Conservation (phyloP, 306 rosid genomes). For the Rosa multiflora region DNA sequence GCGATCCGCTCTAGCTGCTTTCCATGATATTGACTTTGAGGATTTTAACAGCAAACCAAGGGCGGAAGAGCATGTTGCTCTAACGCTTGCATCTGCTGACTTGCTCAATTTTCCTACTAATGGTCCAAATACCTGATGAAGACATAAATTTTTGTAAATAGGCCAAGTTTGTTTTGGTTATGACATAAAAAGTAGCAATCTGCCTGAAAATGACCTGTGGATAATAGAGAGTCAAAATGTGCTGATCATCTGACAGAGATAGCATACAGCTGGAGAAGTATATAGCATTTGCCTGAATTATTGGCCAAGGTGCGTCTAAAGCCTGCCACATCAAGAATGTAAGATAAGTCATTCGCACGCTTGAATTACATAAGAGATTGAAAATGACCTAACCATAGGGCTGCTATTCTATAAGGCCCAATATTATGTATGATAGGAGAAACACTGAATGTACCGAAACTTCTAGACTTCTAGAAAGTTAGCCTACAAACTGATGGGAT, state of each 20-base stretch:
- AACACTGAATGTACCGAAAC: not conserved
- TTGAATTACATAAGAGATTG: too few species aligned
- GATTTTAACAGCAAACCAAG: conserved; percentile 83
- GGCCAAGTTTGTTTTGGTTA: conserved; percentile 2
- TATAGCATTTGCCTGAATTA: conserved; percentile 91
- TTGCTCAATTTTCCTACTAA: conserved; percentile 77
- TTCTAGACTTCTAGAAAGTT: not conserved
- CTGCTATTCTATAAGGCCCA: not conserved
- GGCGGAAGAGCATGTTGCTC: conserved; percentile 87
- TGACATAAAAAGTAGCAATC: conserved; percentile 20
- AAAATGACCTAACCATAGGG: not conserved
- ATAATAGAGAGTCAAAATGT: conserved; percentile 64
- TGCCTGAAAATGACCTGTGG: conserved; percentile 55
- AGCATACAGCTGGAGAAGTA: conserved; percentile 87
- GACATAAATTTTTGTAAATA: conserved; percentile 23
- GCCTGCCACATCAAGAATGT: conserved; percentile 60
- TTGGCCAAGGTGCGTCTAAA: conserved; percentile 95
- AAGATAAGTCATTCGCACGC: not conserved
- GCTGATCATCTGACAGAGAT: conserved; percentile 68
- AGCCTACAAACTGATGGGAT: not conserved
- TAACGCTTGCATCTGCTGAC: conserved; percentile 74
- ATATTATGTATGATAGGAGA: not conserved
- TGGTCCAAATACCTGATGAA: conserved; percentile 68
- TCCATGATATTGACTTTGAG: conserved; percentile 58
- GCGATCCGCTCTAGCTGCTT: conserved; percentile 48